Evolutionary conservation across 1,284 basidiomycete genomes (phyloP).

Genomic region (Ceratobasidium sp.): DNA sequence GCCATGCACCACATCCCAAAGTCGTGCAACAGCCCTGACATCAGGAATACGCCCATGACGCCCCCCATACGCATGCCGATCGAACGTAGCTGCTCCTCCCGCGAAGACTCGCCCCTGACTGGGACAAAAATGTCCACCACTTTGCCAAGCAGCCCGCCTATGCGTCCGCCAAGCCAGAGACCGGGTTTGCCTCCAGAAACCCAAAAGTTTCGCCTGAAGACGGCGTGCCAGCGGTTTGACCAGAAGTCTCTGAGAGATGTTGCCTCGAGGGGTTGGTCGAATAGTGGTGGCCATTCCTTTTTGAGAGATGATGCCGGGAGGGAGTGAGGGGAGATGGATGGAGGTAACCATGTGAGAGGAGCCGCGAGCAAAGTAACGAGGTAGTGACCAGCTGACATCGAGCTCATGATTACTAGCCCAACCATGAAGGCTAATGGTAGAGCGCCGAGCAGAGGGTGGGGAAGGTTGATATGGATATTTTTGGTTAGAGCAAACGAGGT

Average conservation of each 20-base stretch:
- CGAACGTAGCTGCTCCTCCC: not conserved
- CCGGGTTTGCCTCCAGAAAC: conserved; percentile 22
- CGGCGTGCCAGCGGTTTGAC: conserved; percentile 46
- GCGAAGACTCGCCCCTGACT: no score
- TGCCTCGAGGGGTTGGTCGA: conserved; percentile 36
- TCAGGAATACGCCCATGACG: conserved; percentile 65
- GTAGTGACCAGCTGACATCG: conserved; percentile 9
- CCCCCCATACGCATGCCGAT: conserved; percentile 52
- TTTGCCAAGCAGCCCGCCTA: not conserved
- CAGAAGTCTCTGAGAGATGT: conserved; percentile 47
- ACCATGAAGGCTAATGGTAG: not conserved
- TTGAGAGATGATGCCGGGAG: conserved; percentile 15
- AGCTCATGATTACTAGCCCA: conserved; percentile 3
- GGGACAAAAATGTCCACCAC: not conserved
- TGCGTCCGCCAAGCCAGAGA: not conserved
- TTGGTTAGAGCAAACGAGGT: not conserved
- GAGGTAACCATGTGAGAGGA: conserved; percentile 24
- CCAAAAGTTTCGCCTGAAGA: conserved; percentile 36
- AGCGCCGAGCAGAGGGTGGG: conserved; percentile 12
- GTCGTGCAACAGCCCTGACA: conserved; percentile 68
- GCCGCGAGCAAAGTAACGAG: conserved; percentile 9
- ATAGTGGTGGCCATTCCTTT: conserved; percentile 45
- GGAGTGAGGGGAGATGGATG: conserved; percentile 10
- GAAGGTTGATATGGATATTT: not conserved
- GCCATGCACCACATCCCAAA: conserved; percentile 68